phyloP scores from a whole-genome alignment of 768 basidiomycete genomes.

The Boletus speciosus region DNA sequence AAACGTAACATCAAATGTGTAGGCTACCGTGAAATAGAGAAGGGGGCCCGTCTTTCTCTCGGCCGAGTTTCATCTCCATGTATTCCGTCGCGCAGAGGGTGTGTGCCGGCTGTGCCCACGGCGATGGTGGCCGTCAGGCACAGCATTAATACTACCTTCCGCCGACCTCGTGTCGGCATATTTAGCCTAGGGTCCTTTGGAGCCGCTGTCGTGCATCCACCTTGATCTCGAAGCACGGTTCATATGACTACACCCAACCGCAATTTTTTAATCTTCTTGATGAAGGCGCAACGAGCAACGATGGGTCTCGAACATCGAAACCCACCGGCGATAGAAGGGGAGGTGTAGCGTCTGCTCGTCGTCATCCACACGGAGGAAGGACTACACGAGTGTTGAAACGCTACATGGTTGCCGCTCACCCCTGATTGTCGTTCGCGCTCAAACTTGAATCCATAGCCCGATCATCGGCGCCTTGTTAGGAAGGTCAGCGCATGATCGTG shows the following conservation, averaged over 20 bases:
- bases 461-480: constrained; percentile 21
- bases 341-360: not conserved
- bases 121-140: constrained; percentile 1
- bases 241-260: constrained; percentile 9
- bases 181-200: not conserved
- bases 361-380: constrained; percentile 10
- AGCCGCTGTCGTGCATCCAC: constrained; percentile 11
- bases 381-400: not conserved
- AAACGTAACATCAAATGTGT: not conserved
- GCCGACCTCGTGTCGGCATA: constrained; percentile 17
- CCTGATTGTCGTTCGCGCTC: constrained; percentile 15
- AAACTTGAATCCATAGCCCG: not conserved
- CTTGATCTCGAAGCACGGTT: constrained; percentile 4
- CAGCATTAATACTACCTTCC: constrained; percentile 1
- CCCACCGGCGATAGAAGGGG: constrained; percentile 5
- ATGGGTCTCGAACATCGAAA: constrained; percentile 13
- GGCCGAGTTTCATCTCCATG: not conserved
- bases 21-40: not conserved
- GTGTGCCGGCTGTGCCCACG: not conserved
- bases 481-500: constrained; percentile 10
- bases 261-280: constrained; percentile 22
- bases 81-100: not conserved
- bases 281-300: constrained; percentile 2
- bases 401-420: not conserved
- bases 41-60: not conserved